These are phyloP conservation scores for Xylariaceae sp. DNA, from an alignment of 2,329 filamentous ascomycete genomes.

Conservation along the genomic window DNA sequence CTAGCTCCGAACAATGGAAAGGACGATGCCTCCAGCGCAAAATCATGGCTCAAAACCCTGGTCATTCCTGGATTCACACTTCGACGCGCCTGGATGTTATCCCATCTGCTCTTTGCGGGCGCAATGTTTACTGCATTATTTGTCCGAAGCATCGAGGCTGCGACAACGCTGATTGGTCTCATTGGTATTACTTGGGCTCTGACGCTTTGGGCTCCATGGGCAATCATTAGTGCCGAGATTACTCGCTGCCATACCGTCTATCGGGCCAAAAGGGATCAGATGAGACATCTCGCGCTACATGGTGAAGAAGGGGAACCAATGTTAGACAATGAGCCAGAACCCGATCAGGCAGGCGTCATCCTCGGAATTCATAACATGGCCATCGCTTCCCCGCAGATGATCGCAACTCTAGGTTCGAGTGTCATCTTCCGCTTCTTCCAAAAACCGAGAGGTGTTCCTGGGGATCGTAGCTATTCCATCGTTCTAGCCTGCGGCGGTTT, in stretches of 20 bases:
- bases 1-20: conserved; percentile 21
- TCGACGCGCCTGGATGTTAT: conserved; percentile 79
- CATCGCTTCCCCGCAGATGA: conserved; percentile 84
- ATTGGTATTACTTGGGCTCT: conserved; percentile 91
- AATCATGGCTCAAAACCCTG: conserved; percentile 54
- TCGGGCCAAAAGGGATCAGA: conserved; percentile 38
- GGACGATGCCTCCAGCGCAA: conserved; percentile 35
- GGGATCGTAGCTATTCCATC: conserved; percentile 82
- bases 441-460: conserved; percentile 78
- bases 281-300: conserved; percentile 26
- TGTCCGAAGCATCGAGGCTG: conserved; percentile 65
- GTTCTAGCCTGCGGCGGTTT: conserved; percentile 80
- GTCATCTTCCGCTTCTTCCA: conserved; percentile 81
- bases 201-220: conserved; percentile 91
- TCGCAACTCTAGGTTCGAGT: conserved; percentile 80
- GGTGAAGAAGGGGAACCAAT: conserved; percentile 16
- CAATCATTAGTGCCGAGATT: conserved; percentile 90
- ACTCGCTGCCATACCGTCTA: conserved; percentile 67
- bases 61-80: conserved; percentile 81
- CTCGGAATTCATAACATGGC: conserved; percentile 95
- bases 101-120: conserved; percentile 75
- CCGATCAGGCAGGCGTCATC: conserved; percentile 82
- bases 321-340: conserved; percentile 51
- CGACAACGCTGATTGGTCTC: conserved; percentile 72
- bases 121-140: conserved; percentile 83